These are phyloP conservation scores for Podospora comata DNA, from an alignment of 495 filamentous ascomycete species.

Conservation along the genomic window DNA sequence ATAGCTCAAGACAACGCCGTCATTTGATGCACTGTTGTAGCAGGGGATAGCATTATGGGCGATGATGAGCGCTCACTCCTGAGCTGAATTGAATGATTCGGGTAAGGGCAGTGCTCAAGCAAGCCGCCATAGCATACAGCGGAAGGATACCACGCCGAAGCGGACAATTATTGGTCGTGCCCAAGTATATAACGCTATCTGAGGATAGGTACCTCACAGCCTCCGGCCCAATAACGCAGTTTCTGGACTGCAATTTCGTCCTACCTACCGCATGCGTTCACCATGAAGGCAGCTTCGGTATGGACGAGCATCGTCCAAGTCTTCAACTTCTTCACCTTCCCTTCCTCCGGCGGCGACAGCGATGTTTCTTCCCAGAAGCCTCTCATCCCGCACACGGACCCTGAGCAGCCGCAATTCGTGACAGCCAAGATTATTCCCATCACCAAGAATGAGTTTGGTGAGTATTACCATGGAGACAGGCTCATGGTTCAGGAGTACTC, in stretches of 20 bases:
- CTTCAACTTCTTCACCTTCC: slow-evolving; percentile 18
- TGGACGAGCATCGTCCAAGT: slow-evolving; percentile 19
- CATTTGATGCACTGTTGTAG: not conserved
- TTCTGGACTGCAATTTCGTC: not conserved
- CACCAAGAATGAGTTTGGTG: not conserved
- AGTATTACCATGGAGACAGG: not conserved
- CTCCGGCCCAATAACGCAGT: not conserved
- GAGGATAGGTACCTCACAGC: not conserved
- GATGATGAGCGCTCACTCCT: not conserved
- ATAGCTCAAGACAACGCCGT: not conserved
- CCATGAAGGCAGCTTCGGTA: slow-evolving; percentile 18
- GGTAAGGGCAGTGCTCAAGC: not conserved
- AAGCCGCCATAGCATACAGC: too few relatives aligned
- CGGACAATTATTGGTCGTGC: not conserved
- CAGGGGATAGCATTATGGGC: not conserved
- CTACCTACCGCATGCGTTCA: slow-evolving; percentile 1
- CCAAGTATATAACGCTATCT: not conserved
- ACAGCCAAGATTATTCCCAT: not conserved
- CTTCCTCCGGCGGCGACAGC: slow-evolving; percentile 5
- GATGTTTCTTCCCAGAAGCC: slow-evolving; percentile 9
- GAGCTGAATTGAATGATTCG: not conserved
- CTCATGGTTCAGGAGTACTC: slow-evolving; percentile 7
- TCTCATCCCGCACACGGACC: not conserved
- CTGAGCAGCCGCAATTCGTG: not conserved
- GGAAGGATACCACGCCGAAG: not conserved